A percentile compares a stretch with the other conserved stretches of the same genome.
Evolutionary conservation across 371 early-diverging fungal species (phyloP).

Genomic region (Mucor piriformis): DNA sequence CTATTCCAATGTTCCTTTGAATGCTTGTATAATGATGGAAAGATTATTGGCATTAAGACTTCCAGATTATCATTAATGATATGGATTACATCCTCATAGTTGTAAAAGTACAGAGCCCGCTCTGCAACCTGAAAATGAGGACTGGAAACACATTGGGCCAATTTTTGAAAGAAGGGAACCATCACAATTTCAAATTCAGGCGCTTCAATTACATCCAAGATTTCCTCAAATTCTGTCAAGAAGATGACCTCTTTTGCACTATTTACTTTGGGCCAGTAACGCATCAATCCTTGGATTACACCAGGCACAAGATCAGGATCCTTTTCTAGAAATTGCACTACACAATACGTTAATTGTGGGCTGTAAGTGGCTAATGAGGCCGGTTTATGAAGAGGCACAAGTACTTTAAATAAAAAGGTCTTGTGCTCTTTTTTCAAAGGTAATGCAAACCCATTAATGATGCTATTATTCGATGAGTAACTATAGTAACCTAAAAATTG

Average conservation of each 20-base stretch:
- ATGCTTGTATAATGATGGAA: constrained; percentile 87
- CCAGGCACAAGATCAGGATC: constrained; percentile 90
- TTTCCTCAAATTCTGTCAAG: constrained; percentile 95
- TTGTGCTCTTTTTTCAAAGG: constrained; percentile 98
- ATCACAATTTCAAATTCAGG: constrained; percentile 86
- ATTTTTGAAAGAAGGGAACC: constrained; percentile 87
- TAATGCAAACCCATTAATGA: constrained; percentile 98
- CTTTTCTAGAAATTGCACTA: constrained; percentile 97
- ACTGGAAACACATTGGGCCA: constrained; percentile 89
- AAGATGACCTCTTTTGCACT: constrained; percentile 98
- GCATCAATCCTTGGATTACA: constrained; percentile 86
- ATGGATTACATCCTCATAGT: constrained; percentile 95
- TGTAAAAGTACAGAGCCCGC: constrained; percentile 96
- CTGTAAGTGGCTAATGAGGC: constrained; percentile 89
- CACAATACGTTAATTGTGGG: constrained; percentile 96
- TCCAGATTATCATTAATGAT: constrained; percentile 88
- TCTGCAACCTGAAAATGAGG: constrained; percentile 98
- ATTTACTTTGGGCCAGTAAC: constrained; percentile 98
- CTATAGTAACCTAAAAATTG: neutral
- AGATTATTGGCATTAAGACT: constrained; percentile 91
- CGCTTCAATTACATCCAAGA: constrained; percentile 91
- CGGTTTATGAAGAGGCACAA: constrained; percentile 95
- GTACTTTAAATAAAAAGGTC: constrained; percentile 86
- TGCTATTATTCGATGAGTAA: constrained; percentile 46
- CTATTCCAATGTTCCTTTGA: constrained; percentile 98